Evolutionary conservation across 2,329 filamentous ascomycete species (phyloP).

Genomic region (Claviceps lovelessii): DNA sequence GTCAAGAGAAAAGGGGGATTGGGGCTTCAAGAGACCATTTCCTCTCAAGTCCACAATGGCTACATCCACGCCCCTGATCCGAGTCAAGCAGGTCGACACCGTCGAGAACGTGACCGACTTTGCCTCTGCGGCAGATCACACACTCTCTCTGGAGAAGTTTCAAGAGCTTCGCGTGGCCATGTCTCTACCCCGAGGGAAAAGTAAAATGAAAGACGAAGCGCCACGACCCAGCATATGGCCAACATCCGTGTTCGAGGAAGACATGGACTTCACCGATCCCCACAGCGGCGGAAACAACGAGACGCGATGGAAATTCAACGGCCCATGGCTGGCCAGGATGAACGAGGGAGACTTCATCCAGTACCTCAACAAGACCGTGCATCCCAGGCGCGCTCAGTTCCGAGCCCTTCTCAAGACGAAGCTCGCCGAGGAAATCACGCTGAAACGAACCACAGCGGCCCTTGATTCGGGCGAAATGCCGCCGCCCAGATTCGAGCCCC

Average conservation of each 20-base stretch:
- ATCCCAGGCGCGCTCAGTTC: conserved; percentile 39
- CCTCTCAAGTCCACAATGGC: conserved; percentile 61
- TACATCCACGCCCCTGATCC: conserved; percentile 59
- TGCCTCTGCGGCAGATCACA: conserved; percentile 66
- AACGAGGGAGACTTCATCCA: conserved; percentile 43
- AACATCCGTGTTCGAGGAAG: conserved; percentile 46
- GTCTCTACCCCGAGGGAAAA: conserved; percentile 30
- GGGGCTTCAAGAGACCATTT: conserved; percentile 79
- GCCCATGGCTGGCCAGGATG: conserved; percentile 52
- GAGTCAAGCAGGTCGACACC: conserved; percentile 67
- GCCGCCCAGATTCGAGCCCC: conserved; percentile 14
- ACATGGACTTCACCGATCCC: conserved; percentile 37
- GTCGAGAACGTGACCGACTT: conserved; percentile 84
- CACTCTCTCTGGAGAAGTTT: conserved; percentile 69
- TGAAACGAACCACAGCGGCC: conserved; percentile 22
- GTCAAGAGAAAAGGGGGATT: conserved; percentile 67
- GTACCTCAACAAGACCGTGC: conserved; percentile 41
- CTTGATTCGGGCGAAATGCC: conserved; percentile 22
- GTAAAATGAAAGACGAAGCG: conserved; percentile 5
- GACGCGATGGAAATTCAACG: conserved; percentile 50
- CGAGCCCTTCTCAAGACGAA: conserved; percentile 35
- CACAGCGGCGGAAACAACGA: conserved; percentile 23
- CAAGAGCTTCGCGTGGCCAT: conserved; percentile 67
- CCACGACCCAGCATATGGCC: conserved; percentile 13
- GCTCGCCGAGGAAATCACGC: conserved; percentile 32